phyloP scores from a whole-genome alignment of 768 basidiomycete genomes.

The Podaxis mareebaensis region DNA sequence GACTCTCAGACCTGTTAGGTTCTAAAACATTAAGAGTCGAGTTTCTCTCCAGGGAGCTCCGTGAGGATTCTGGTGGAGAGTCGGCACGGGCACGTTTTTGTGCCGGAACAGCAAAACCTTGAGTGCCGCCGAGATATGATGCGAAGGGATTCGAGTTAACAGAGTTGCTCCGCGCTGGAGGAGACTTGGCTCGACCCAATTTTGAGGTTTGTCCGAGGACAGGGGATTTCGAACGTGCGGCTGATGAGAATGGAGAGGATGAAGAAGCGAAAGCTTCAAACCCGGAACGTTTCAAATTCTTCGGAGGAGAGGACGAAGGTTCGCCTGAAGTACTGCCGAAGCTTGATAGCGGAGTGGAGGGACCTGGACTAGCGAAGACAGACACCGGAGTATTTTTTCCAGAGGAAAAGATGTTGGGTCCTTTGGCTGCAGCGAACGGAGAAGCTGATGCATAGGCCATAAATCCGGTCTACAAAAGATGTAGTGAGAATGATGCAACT shows the following conservation, averaged over 20 bases:
- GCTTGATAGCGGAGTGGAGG: slow-evolving; percentile 20
- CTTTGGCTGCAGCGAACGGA: slow-evolving; percentile 74
- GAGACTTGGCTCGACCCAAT: slow-evolving; percentile 54
- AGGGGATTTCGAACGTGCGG: slow-evolving; percentile 54
- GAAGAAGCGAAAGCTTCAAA: slow-evolving; percentile 34
- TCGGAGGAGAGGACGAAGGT: slow-evolving; percentile 20
- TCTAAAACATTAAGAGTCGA: slow-evolving; percentile 16
- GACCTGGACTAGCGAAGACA: slow-evolving; percentile 15
- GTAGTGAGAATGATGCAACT: slow-evolving; percentile 16
- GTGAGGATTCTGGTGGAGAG: slow-evolving; percentile 46
- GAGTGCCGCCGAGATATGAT: slow-evolving; percentile 54
- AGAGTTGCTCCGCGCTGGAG: slow-evolving; percentile 45
- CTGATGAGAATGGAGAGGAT: slow-evolving; percentile 31
- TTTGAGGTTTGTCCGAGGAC: slow-evolving; percentile 42
- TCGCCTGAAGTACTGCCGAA: slow-evolving; percentile 8
- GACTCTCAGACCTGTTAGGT: slow-evolving; percentile 36
- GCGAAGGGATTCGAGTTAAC: slow-evolving; percentile 55
- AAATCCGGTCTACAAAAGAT: slow-evolving; percentile 58
- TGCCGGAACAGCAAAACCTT: slow-evolving; percentile 51
- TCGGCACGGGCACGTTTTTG: slow-evolving; percentile 57
- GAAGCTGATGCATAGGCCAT: slow-evolving; percentile 80
- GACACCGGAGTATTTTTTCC: slow-evolving; percentile 32
- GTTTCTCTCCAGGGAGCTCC: slow-evolving; percentile 44
- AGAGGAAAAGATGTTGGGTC: slow-evolving; percentile 55
- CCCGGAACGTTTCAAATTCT: slow-evolving; percentile 34